phyloP scores from a whole-genome alignment of 2,329 filamentous ascomycete genomes.

The Hymenoscyphus infarciens region DNA sequence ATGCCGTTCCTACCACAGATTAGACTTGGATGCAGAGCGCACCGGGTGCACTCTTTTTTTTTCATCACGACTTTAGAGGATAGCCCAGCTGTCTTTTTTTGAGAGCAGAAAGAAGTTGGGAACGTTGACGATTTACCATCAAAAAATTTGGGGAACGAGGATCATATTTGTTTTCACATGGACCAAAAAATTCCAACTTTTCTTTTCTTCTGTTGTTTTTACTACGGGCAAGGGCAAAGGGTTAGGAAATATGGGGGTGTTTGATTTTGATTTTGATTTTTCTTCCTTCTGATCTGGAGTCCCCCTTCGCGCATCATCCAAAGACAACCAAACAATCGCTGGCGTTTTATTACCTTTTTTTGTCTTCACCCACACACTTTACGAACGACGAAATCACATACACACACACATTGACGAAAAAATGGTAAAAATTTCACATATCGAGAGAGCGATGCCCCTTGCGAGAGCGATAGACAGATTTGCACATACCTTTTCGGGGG shows the following conservation, averaged over 20 bases:
- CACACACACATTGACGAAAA: conserved; percentile 18
- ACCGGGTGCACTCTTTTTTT: not conserved
- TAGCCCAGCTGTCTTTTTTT: not conserved
- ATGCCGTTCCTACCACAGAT: not conserved
- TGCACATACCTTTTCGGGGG: conserved; percentile 11
- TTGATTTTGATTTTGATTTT: not conserved
- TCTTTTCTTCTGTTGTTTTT: not conserved
- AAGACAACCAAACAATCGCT: not conserved
- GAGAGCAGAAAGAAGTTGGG: not conserved
- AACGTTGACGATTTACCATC: not conserved
- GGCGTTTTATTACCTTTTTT: conserved; percentile 14
- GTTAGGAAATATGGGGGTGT: conserved; percentile 2
- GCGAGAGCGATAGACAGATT: conserved; percentile 14
- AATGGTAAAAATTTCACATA: conserved; percentile 14
- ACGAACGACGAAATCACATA: conserved; percentile 16
- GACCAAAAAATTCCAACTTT: not conserved
- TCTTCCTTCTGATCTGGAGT: not conserved
- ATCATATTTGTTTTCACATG: not conserved
- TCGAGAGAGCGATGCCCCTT: conserved; percentile 7
- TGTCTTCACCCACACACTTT: conserved; percentile 12
- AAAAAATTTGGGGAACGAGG: not conserved
- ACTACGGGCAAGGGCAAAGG: not conserved
- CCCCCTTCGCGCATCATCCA: not conserved
- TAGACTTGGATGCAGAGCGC: not conserved
- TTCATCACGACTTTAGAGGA: not conserved